Conservation (phyloP, 352 stramenopile species). For the Phytophthora constricta region DNA sequence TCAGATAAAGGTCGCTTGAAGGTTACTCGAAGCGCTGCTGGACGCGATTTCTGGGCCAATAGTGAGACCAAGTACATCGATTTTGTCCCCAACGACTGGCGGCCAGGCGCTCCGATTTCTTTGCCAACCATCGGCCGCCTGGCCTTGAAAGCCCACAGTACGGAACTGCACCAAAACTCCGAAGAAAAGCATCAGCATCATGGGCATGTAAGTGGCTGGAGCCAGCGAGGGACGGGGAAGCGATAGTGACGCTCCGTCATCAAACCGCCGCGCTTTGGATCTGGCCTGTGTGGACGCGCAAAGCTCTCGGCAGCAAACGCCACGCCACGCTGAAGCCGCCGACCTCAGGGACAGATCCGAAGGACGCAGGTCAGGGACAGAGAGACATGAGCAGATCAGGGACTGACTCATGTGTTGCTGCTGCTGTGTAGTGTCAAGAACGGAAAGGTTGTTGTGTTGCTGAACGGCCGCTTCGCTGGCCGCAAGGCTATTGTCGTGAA, state of each 20-base stretch:
- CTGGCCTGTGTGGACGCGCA: too few species aligned
- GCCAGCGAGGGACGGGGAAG: conserved; percentile 3
- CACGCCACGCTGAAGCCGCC: too few species aligned
- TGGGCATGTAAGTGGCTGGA: conserved; percentile 82
- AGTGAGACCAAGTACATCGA: neutral
- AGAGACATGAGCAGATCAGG: conserved; percentile 5
- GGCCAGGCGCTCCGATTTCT: conserved; percentile 53
- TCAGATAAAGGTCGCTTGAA: too few species aligned
- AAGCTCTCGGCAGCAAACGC: too few species aligned
- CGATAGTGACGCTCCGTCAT: too few species aligned
- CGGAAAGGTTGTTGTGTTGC: conserved; percentile 99
- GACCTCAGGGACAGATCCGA: conserved; percentile 10
- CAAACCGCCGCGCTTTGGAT: conserved; percentile 28
- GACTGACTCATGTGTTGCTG: conserved; percentile 22
- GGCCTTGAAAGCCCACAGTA: conserved; percentile 58
- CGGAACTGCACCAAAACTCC: conserved; percentile 87
- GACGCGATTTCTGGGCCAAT: neutral
- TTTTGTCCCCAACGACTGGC: neutral
- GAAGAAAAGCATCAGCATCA: conserved; percentile 74
- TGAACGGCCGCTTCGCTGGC: conserved; percentile 98
- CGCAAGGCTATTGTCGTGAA: conserved; percentile 99
- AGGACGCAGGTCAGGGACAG: conserved; percentile 6
- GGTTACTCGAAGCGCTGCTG: conserved; percentile 2
- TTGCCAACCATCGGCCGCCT: conserved; percentile 38
- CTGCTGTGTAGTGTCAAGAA: conserved; percentile 91